Evolutionary conservation across 768 basidiomycete genomes (phyloP).

Genomic region (Omphalotus guepiniiformis): DNA sequence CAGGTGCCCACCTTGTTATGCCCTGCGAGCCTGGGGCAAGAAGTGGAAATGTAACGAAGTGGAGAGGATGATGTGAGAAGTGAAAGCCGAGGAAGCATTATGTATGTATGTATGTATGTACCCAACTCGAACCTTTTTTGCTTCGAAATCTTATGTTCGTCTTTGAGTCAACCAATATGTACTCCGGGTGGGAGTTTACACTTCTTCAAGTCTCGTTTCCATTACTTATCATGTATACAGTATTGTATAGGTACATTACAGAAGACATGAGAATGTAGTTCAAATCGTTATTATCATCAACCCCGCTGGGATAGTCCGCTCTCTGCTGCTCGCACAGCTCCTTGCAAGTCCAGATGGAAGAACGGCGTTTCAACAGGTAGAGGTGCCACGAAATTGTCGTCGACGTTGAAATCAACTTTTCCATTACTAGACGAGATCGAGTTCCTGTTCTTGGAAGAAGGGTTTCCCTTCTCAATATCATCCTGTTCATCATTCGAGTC

Average conservation of each 20-base stretch:
- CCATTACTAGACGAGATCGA: slow-evolving; percentile 13
- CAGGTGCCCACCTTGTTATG: slow-evolving; percentile 2
- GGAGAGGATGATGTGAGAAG: too few relatives aligned
- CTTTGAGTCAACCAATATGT: too few relatives aligned
- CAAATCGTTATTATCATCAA: neutral
- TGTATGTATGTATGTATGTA: too few relatives aligned
- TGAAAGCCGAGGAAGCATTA: too few relatives aligned
- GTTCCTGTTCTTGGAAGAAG: slow-evolving; percentile 22
- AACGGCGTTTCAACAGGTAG: slow-evolving; percentile 62
- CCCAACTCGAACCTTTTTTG: too few relatives aligned
- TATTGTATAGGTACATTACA: neutral
- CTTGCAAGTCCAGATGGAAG: slow-evolving; percentile 86
- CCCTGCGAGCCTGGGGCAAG: too few relatives aligned
- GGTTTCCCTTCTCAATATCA: slow-evolving; percentile 31
- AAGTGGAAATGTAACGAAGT: too few relatives aligned
- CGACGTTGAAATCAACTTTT: neutral
- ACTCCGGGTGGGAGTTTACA: too few relatives aligned
- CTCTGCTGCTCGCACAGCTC: slow-evolving; percentile 71
- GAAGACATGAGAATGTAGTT: neutral
- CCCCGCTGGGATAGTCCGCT: slow-evolving; percentile 23
- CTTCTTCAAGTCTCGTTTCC: too few relatives aligned
- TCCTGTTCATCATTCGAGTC: slow-evolving; percentile 13
- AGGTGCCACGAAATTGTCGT: slow-evolving; percentile 33
- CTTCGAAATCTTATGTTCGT: too few relatives aligned
- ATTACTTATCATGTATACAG: neutral